phyloP scores from a whole-genome alignment of 2,329 filamentous ascomycete species.

The Diaporthe vexans region DNA sequence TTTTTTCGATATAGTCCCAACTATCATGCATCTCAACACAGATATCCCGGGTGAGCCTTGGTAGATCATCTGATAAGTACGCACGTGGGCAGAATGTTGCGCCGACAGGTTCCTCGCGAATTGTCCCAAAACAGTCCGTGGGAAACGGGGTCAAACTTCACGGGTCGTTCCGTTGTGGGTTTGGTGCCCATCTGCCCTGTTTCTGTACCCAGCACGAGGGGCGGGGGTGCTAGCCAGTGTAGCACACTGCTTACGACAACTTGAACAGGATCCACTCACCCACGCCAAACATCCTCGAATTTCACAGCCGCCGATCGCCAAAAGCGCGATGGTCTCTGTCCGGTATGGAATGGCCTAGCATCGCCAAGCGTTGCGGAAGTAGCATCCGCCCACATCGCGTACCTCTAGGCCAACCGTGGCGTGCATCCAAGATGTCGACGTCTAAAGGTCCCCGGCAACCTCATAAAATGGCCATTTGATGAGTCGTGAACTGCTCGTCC shows the following conservation, averaged over 20 bases:
- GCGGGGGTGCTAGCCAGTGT: background rate
- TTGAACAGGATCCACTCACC: conserved; percentile 3
- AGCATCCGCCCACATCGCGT: background rate
- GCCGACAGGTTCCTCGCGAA: background rate
- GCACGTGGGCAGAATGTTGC: background rate
- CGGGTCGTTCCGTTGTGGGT: conserved; percentile 22
- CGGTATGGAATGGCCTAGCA: background rate
- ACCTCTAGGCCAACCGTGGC: background rate
- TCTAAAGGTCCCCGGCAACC: background rate
- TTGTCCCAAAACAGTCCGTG: background rate
- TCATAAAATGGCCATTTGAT: background rate
- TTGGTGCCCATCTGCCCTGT: background rate
- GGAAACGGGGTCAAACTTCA: conserved; percentile 19
- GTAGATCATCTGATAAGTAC: conserved; percentile 14
- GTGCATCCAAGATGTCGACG: background rate
- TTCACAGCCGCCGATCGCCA: conserved; percentile 20
- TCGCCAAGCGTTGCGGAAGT: conserved; percentile 21
- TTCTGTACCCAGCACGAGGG: background rate
- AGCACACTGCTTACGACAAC: conserved; percentile 10
- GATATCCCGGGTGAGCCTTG: background rate
- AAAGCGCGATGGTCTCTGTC: background rate
- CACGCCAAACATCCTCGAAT: conserved; percentile 21
- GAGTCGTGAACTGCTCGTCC: conserved; percentile 22
- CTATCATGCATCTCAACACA: background rate
- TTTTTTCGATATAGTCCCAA: background rate